Evolutionary conservation across 371 early-diverging fungal genomes (phyloP), one percentile per base, ranked within the genome.

Genomic region (Saksenaea oblongispora): DNA sequence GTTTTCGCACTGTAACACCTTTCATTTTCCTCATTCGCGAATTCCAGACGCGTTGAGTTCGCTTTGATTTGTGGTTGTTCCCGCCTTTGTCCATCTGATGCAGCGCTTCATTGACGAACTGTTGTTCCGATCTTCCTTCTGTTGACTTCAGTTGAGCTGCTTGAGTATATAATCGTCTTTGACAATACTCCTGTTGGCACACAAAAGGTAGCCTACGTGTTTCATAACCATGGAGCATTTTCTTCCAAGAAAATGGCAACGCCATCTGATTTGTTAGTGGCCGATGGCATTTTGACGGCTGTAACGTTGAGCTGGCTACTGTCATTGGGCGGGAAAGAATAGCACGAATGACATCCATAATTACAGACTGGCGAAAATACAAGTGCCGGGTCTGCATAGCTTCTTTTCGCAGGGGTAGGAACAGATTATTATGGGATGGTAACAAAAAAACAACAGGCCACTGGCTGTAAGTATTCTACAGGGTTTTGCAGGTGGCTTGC

Each of bases 281-380:
- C 11, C 27, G 51, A 47, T 47, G 51, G 22, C 51, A 47, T 47
- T 47, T 47, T 10, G 51, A 47, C n/a, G 27, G 17, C 24, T 47
- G 51, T 22, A 47, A 22, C 3, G 51, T 18, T 47, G 26, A 22
- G 22, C 22, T 47, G 17, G 51, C 51, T 10, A 47, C 10, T 26
- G 59, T 31, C 18, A 57, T 47, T 11, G 67, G 58, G 35, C 69
- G 56, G 24, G 69, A 61, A 0, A 69, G 54, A 34, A 69, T 69
- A 42, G 69, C 69, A 22, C 69, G 58, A 5, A 69, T 54, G 1
- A 69, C 69, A 37, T 58, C 62, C 31, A 58, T 34, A 34, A 69
- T 64, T 5, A 69, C 44, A 9, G 69, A 64, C 31, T 59, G 65
- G 24, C 65, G 58, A 39, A 44, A 62, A 37, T 57, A 56, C 18